Conservation (phyloP, 495 filamentous ascomycete genomes). For the Umbilicaria muhlenbergii region DNA sequence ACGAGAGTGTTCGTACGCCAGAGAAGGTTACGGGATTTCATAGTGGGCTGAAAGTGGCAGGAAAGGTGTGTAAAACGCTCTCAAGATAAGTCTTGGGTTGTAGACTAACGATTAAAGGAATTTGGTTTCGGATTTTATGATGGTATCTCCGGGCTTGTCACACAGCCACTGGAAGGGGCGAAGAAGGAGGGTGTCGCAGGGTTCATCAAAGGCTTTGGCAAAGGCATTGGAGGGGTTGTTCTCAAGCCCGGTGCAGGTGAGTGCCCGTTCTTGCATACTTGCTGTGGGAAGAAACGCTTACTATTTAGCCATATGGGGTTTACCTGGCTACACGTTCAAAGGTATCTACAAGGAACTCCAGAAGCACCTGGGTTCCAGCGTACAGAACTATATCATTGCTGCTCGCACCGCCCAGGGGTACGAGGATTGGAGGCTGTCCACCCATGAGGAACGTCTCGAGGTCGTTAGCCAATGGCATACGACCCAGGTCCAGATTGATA, state of each 20-base stretch:
- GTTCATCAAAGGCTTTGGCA: conserved; percentile 60
- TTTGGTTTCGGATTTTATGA: conserved; percentile 53
- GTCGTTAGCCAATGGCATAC: conserved; percentile 42
- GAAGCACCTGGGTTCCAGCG: conserved; percentile 42
- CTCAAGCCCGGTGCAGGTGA: conserved; percentile 55
- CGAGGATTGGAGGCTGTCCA: conserved; percentile 35
- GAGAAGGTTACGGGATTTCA: conserved; percentile 57
- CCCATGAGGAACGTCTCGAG: conserved; percentile 36
- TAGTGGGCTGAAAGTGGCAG: conserved; percentile 49
- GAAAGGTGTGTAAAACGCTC: conserved; percentile 23
- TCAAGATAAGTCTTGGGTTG: neutral
- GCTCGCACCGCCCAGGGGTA: conserved; percentile 58
- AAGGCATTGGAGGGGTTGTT: conserved; percentile 55
- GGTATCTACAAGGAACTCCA: conserved; percentile 62
- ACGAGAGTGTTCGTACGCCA: conserved; percentile 49
- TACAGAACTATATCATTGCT: conserved; percentile 55
- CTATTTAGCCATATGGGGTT: conserved; percentile 34
- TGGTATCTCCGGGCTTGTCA: conserved; percentile 56
- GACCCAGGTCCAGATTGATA: conserved; percentile 36
- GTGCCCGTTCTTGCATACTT: conserved; percentile 5
- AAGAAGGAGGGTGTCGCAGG: conserved; percentile 53
- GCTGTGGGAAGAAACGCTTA: conserved; percentile 4
- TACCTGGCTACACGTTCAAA: conserved; percentile 59
- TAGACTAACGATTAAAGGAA: conserved; percentile 23
- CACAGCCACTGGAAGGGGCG: conserved; percentile 49